A percentile compares a stretch with the other conserved stretches of the same genome.
Evolutionary conservation across 768 basidiomycete species (phyloP).

Genomic region (Naematelia encephala): DNA sequence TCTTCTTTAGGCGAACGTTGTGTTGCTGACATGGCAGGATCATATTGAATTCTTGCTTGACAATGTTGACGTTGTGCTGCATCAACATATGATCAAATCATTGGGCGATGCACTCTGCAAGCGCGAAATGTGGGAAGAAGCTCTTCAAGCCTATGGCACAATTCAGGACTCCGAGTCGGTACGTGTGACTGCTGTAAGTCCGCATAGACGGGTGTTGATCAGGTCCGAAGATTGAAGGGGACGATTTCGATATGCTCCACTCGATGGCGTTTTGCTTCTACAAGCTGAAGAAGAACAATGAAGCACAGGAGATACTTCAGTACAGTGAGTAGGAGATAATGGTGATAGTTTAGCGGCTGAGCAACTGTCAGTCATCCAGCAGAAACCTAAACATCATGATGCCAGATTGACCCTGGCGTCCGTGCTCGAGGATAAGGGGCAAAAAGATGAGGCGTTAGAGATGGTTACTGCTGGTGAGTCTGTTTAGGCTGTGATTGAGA

Average conservation of each 20-base stretch:
- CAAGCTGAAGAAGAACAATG: slow-evolving; percentile 67
- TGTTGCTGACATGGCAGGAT: slow-evolving; percentile 54
- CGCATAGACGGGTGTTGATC: not conserved
- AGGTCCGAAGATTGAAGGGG: slow-evolving; percentile 59
- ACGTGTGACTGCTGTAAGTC: slow-evolving; percentile 33
- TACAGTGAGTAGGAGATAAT: slow-evolving; percentile 57
- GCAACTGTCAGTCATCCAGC: slow-evolving; percentile 61
- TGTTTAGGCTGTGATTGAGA: slow-evolving; percentile 4
- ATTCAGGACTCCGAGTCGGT: slow-evolving; percentile 73
- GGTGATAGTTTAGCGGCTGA: slow-evolving; percentile 2
- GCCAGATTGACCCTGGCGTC: slow-evolving; percentile 87
- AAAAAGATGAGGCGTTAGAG: slow-evolving; percentile 75
- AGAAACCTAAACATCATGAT: slow-evolving; percentile 72
- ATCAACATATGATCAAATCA: slow-evolving; percentile 72
- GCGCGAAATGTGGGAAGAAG: slow-evolving; percentile 69
- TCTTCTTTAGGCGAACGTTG: not conserved
- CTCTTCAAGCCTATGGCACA: slow-evolving; percentile 72
- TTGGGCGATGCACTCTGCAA: slow-evolving; percentile 83
- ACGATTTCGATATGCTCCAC: slow-evolving; percentile 24
- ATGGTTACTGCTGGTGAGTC: slow-evolving; percentile 74
- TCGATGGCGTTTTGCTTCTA: slow-evolving; percentile 80
- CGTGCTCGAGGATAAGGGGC: slow-evolving; percentile 77
- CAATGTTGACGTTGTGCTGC: slow-evolving; percentile 66
- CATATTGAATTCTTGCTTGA: slow-evolving; percentile 71
- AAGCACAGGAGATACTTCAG: slow-evolving; percentile 78